These are phyloP conservation scores for Abortiporus biennis DNA, from an alignment of 1,284 basidiomycete genomes.

Conservation along the genomic window DNA sequence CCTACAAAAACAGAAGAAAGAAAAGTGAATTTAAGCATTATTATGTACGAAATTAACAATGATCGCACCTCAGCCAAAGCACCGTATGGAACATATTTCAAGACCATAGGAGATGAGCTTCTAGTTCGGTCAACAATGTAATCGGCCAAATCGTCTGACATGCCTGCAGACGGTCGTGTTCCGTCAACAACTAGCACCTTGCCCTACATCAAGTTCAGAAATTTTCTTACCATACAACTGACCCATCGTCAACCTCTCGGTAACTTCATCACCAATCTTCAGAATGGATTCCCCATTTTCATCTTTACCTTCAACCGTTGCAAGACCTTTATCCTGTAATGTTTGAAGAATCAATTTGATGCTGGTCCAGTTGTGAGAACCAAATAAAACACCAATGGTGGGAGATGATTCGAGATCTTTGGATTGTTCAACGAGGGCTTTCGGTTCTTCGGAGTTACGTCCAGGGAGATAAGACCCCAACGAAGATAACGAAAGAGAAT, in stretches of 20 bases:
- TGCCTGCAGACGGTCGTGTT: slow-evolving; percentile 52
- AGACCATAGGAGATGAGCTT: slow-evolving; percentile 59
- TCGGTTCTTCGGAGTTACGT: no score
- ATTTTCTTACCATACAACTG: slow-evolving; percentile 76
- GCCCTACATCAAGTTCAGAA: slow-evolving; percentile 1
- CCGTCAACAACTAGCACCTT: background rate
- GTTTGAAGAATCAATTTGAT: slow-evolving; percentile 56
- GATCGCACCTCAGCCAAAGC: slow-evolving; percentile 55
- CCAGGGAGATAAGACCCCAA: no score
- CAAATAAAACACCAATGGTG: slow-evolving; percentile 71
- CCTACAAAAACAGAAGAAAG: slow-evolving; percentile 28
- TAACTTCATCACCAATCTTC: slow-evolving; percentile 43
- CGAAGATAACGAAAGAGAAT: background rate
- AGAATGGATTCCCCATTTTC: slow-evolving; percentile 27
- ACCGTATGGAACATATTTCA: slow-evolving; percentile 87
- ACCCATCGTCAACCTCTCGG: slow-evolving; percentile 69
- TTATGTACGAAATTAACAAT: background rate
- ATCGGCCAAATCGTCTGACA: slow-evolving; percentile 79
- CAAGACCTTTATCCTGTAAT: slow-evolving; percentile 56
- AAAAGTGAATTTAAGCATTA: background rate
- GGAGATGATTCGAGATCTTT: no score
- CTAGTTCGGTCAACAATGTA: slow-evolving; percentile 55
- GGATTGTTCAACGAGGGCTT: no score
- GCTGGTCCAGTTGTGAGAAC: slow-evolving; percentile 80
- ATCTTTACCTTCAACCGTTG: slow-evolving; percentile 20